Base-by-base conservation (phyloP, 176 grass and related monocot species). In the Olyra latifolia region DNA sequence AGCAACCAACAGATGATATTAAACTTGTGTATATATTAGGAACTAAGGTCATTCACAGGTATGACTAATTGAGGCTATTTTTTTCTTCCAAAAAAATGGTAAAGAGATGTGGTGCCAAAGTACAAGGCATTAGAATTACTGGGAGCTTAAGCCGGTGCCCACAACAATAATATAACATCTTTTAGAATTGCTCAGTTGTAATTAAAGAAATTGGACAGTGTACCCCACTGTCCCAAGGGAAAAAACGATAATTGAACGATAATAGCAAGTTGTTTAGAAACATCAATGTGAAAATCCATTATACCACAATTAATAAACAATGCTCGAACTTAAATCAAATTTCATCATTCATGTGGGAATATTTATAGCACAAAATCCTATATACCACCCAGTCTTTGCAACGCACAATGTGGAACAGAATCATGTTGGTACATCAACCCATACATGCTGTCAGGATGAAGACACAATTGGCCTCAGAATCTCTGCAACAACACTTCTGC, bases 1-100 rank as follows among this genome's bases (percentile, higher is more conserved):
- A 90, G 49, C 30, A 84, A 30, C 13, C 35, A 2, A n/a, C 56
- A 62, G 38, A 32, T n/a, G 19, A 30, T 59, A 58, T 64, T 42
- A 62, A 32, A 74, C 24, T 22, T 29, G 38, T 13, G 47, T 42
- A 79, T 23, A n/a, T n/a, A 66, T 17, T 7, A 79, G 40, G 49
- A 66, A 58, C 40, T 54, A 78, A 44, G 74, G 57, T 83, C 39
- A 72, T 24, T 48, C 28, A 17, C 2, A 75, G 17, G 1, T 13
- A 69, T 1, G 4, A 69, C 39, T 13, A 60, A 42, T 6, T 20
- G 15, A 50, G 19, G 23, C 16, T 44, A 30, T 53, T 66, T 16
- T 24, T 44, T 16, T 30, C 11, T 4, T 39, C 39, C 17, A 42
- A 52, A 53, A 32, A 4, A 10, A 35, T 20, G 17, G 10, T 2